phyloP scores from a whole-genome alignment of 2,329 filamentous ascomycete genomes.

The Ilyonectria robusta region DNA sequence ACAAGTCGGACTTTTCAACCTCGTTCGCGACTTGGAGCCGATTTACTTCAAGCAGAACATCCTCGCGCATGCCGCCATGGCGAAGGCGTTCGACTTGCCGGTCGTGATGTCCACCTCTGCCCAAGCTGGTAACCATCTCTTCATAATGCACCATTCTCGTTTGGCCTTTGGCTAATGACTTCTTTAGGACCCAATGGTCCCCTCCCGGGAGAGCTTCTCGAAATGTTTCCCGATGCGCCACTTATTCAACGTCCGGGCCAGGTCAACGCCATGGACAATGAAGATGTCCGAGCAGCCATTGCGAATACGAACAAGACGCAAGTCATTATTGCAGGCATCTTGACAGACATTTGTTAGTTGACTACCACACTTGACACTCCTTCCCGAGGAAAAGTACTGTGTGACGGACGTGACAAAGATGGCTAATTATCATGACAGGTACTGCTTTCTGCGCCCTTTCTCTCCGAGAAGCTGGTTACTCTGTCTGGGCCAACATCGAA shows the following conservation, averaged over 20 bases:
- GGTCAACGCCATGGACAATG: slow-evolving; percentile 75
- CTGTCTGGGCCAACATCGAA: slow-evolving; percentile 73
- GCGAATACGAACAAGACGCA: slow-evolving; percentile 67
- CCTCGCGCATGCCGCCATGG: slow-evolving; percentile 69
- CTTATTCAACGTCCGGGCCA: slow-evolving; percentile 71
- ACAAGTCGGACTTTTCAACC: slow-evolving; percentile 61
- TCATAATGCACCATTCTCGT: neutral
- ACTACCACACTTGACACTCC: neutral
- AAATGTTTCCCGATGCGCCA: slow-evolving; percentile 70
- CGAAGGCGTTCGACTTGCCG: slow-evolving; percentile 70
- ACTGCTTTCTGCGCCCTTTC: slow-evolving; percentile 73
- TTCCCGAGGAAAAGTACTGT: neutral
- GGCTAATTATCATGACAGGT: slow-evolving; percentile 44
- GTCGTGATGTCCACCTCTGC: slow-evolving; percentile 69
- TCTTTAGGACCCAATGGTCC: slow-evolving; percentile 68
- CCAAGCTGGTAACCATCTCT: slow-evolving; percentile 1
- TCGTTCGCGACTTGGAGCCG: slow-evolving; percentile 69
- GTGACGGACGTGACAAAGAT: neutral
- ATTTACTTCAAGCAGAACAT: slow-evolving; percentile 71
- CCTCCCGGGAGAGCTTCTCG: slow-evolving; percentile 70
- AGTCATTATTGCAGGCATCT: slow-evolving; percentile 73
- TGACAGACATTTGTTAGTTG: slow-evolving; percentile 67
- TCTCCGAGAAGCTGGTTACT: slow-evolving; percentile 70
- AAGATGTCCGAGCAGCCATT: slow-evolving; percentile 62
- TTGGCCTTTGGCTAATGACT: slow-evolving; percentile 41